Evolutionary conservation across 768 basidiomycete genomes (phyloP).

Genomic region (Terana coerulea): DNA sequence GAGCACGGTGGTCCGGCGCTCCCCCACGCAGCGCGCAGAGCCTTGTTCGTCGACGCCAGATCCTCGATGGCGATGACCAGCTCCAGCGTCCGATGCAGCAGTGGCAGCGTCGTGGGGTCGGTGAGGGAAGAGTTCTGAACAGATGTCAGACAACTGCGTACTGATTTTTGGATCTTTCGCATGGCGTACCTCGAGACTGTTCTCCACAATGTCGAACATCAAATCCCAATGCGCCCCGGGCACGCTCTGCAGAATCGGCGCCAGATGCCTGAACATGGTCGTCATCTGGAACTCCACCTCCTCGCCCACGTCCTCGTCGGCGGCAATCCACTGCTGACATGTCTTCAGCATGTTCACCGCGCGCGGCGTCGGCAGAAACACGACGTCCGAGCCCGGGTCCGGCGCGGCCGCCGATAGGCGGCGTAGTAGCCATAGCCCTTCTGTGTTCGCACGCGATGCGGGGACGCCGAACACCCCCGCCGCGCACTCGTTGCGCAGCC

Average conservation of each 20-base stretch:
- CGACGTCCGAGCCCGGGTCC: slow-evolving; percentile 68
- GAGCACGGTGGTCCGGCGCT: slow-evolving; percentile 48
- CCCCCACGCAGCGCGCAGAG: slow-evolving; percentile 66
- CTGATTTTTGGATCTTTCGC: too few species aligned
- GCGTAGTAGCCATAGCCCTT: slow-evolving; percentile 67
- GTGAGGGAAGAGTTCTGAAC: slow-evolving; percentile 54
- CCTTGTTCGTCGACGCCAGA: slow-evolving; percentile 66
- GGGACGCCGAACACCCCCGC: slow-evolving; percentile 71
- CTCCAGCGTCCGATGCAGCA: slow-evolving; percentile 65
- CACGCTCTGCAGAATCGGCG: slow-evolving; percentile 84
- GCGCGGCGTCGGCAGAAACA: slow-evolving; percentile 81
- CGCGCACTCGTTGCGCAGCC: slow-evolving; percentile 88
- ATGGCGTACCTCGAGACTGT: slow-evolving; percentile 72
- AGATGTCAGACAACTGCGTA: background rate
- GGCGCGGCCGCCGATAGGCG: slow-evolving; percentile 74
- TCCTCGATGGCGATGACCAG: slow-evolving; percentile 69
- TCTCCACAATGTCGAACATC: slow-evolving; percentile 85
- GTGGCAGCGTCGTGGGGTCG: slow-evolving; percentile 55
- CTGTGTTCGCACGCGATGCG: slow-evolving; percentile 54
- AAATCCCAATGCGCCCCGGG: slow-evolving; percentile 91
- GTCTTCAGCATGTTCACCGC: slow-evolving; percentile 86
- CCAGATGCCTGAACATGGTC: slow-evolving; percentile 67
- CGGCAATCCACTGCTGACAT: slow-evolving; percentile 77
- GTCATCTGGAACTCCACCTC: slow-evolving; percentile 79
- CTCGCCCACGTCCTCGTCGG: slow-evolving; percentile 62